phyloP scores from a whole-genome alignment of 176 grass and related monocot species.

The Calamus simplicifolius region DNA sequence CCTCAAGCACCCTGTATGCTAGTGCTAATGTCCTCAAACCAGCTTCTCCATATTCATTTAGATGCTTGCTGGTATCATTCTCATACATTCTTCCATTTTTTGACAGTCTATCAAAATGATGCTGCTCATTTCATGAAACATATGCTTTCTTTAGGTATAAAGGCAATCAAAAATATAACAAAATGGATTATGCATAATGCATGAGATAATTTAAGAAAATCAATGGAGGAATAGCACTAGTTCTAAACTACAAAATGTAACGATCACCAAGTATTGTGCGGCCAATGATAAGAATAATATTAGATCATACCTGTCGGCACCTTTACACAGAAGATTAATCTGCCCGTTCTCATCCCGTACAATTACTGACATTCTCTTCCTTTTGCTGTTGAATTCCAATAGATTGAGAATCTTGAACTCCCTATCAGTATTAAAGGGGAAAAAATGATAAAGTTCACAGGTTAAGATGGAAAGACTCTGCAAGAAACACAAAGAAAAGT shows the following conservation, averaged over 20 bases:
- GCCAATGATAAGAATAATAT: too few relatives aligned
- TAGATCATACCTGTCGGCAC: constrained; percentile 68
- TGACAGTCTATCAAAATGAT: constrained; percentile 91
- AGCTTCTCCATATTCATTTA: constrained; percentile 92
- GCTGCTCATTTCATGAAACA: constrained; percentile 37
- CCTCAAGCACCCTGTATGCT: constrained; percentile 74
- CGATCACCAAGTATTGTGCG: too few relatives aligned
- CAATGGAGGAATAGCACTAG: too few relatives aligned
- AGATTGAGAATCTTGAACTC: constrained; percentile 99
- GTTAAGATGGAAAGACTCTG: constrained; percentile 4
- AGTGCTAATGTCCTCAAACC: constrained; percentile 89
- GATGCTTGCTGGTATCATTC: constrained; percentile 61
- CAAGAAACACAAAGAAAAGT: background rate
- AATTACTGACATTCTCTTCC: constrained; percentile 97
- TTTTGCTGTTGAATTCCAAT: constrained; percentile 99
- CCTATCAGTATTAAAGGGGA: constrained; percentile 28
- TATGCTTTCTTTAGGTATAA: constrained; percentile 2
- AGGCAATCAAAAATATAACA: background rate
- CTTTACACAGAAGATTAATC: constrained; percentile 95
- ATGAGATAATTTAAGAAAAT: too few relatives aligned
- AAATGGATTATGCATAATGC: background rate
- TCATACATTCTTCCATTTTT: constrained; percentile 85
- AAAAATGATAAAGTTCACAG: constrained; percentile 4
- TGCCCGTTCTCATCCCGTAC: constrained; percentile 76
- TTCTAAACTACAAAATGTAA: too few relatives aligned